A percentile compares a stretch with the other conserved stretches of the same genome.
phyloP scores from a whole-genome alignment of 805 yeast genomes.

The Pichia ethanolica region DNA sequence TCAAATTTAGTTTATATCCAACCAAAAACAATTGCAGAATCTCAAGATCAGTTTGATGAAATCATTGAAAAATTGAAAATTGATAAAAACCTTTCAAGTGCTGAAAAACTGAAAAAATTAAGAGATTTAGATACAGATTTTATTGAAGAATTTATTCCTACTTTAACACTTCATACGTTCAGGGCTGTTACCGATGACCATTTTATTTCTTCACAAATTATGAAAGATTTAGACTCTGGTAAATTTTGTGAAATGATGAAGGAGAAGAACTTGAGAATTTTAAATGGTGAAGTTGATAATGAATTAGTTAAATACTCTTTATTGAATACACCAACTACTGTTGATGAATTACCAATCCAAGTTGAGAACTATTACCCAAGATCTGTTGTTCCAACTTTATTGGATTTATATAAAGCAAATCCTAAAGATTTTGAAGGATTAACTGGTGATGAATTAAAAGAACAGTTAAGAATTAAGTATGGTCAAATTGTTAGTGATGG shows the following conservation, averaged over 20 bases:
- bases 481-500: conserved; percentile 33
- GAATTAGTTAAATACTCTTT: conserved; percentile 4
- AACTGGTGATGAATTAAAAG: conserved; percentile 11
- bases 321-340: conserved; percentile 15
- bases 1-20: conserved; percentile 32
- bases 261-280: conserved; percentile 4
- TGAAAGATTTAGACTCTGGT: conserved; percentile 27
- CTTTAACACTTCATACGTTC: conserved; percentile 17
- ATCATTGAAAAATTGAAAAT: conserved; percentile 20
- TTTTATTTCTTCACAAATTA: conserved; percentile 26
- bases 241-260: conserved; percentile 7
- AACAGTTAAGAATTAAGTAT: conserved; percentile 17
- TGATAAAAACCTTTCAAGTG: conserved; percentile 6
- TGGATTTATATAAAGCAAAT: conserved; percentile 11
- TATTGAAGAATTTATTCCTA: conserved; percentile 8
- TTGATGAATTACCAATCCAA: conserved; percentile 19
- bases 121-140: conserved; percentile 5
- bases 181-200: conserved; percentile 34
- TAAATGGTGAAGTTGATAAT: conserved; percentile 11
- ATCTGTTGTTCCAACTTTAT: conserved; percentile 19
- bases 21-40: conserved; percentile 31
- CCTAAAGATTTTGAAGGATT: conserved; percentile 10
- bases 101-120: conserved; percentile 8
- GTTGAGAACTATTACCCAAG: conserved; percentile 31
- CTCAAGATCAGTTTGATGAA: conserved; percentile 31